A percentile compares a stretch with the other conserved stretches of the same genome.
Evolutionary conservation across 352 stramenopile species (phyloP).

Genomic region (Phytophthora sojae): DNA sequence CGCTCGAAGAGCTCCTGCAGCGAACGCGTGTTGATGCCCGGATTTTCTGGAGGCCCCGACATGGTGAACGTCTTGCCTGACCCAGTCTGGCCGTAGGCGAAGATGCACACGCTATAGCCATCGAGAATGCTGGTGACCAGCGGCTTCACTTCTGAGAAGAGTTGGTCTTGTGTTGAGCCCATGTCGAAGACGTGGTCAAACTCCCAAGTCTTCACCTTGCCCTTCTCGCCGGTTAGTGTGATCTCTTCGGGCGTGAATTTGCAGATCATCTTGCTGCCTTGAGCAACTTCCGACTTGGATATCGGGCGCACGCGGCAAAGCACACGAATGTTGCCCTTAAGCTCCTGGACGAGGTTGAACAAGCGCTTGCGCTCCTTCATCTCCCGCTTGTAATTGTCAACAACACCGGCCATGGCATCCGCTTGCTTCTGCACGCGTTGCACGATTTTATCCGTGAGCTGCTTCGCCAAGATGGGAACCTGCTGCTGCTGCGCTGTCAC

Average conservation of each 20-base stretch:
- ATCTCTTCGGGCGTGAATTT: slow-evolving; percentile 88
- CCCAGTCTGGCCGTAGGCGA: slow-evolving; percentile 90
- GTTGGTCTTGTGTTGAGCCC: slow-evolving; percentile 74
- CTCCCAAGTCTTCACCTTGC: slow-evolving; percentile 89
- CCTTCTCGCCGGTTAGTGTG: slow-evolving; percentile 79
- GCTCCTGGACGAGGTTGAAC: slow-evolving; percentile 96
- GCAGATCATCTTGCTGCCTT: slow-evolving; percentile 84
- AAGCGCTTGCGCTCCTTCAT: slow-evolving; percentile 92
- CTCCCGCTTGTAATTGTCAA: slow-evolving; percentile 91
- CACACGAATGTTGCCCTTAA: slow-evolving; percentile 98
- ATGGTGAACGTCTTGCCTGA: slow-evolving; percentile 92
- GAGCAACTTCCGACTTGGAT: slow-evolving; percentile 74
- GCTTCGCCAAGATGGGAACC: slow-evolving; percentile 62
- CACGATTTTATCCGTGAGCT: slow-evolving; percentile 79
- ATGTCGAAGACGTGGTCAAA: slow-evolving; percentile 90
- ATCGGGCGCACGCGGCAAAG: slow-evolving; percentile 96
- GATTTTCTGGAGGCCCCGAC: slow-evolving; percentile 70
- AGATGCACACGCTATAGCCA: slow-evolving; percentile 92
- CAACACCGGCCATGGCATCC: slow-evolving; percentile 83
- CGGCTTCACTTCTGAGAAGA: slow-evolving; percentile 81
- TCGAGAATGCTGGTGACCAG: slow-evolving; percentile 89
- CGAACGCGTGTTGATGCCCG: slow-evolving; percentile 87
- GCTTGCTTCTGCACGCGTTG: slow-evolving; percentile 77
- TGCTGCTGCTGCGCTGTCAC: slow-evolving; percentile 64
- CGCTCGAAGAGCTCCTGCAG: slow-evolving; percentile 85